Evolutionary conservation across 495 filamentous ascomycete species (phyloP), one percentile per base, ranked within the genome.

Genomic region (Lichina pygmaea): DNA sequence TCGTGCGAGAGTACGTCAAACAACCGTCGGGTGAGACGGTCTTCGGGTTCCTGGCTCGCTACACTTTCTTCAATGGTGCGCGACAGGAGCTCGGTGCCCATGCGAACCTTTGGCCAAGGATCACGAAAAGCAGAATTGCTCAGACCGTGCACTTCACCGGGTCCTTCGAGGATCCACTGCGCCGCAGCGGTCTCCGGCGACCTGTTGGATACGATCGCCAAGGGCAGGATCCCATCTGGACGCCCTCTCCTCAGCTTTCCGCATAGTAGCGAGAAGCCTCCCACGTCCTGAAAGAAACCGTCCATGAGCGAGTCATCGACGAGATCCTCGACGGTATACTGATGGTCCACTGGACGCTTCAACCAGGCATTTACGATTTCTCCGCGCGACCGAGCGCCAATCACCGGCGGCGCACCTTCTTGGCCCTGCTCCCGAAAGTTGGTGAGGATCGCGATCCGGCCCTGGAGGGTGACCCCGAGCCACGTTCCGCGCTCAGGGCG

Each of bases 121-220:
- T 83, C 72, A 36, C 66, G 68, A 51, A 81, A 82, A 31, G 67
- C 67, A 33, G 85, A 81, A 55, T 97, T 97, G 62, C 83, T 93
- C 40, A 97, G 67, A 5, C 78, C 91, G 48, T 78, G 64, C 0
- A 72, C 81, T 53, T 78, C 65, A 6, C 71, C 71, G n/a, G 65
- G 65, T 13, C 64, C 55, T 3, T 65, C 65, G 9, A 67, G 73
- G 33, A 94, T 72, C 77, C 82, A 83, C 30, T 68, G 68, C 4
- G 79, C 64, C 12, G 72, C 66, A 31, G 75, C 72, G 9, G 62
- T 55, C 44, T 70, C 61, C 4, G 77, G 76, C 39, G 67, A 72
- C n/a, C 89, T 75, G 55, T 97, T 97, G 41, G 80, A 89, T 40
- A 97, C 71, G 49, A 95, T 75, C 15, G 82, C 82, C 42, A 97